Evolutionary conservation across 1,139 yeast species (phyloP).

Genomic region (Geotrichum restrictum): DNA sequence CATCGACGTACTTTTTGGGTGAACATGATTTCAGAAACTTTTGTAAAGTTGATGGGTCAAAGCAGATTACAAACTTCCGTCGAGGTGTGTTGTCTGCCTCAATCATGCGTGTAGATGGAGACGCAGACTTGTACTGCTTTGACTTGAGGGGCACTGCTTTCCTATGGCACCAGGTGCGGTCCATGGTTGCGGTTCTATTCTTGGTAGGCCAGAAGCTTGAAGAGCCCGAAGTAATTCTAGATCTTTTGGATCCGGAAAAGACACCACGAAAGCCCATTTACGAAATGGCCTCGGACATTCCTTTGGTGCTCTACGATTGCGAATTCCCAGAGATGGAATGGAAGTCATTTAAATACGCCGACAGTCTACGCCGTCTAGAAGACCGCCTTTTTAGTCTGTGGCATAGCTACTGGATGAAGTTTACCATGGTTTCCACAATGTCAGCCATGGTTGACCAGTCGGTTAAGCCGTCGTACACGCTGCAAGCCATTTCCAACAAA

Average conservation of each 20-base stretch:
- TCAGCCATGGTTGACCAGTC: constrained; percentile 26
- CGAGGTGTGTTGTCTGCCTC: constrained; percentile 48
- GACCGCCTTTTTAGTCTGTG: constrained; percentile 32
- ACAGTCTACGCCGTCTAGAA: constrained; percentile 24
- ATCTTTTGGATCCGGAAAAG: constrained; percentile 55
- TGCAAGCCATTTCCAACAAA: not conserved
- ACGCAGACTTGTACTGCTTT: constrained; percentile 50
- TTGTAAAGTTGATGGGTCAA: constrained; percentile 90
- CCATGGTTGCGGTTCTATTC: constrained; percentile 83
- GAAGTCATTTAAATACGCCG: constrained; percentile 37
- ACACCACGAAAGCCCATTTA: constrained; percentile 73
- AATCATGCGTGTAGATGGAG: constrained; percentile 28
- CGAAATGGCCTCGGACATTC: constrained; percentile 91
- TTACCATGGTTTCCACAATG: constrained; percentile 36
- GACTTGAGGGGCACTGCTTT: constrained; percentile 87
- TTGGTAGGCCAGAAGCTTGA: constrained; percentile 79
- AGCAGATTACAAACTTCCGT: constrained; percentile 74
- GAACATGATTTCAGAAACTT: constrained; percentile 89
- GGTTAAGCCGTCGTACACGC: constrained; percentile 11
- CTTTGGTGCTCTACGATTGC: constrained; percentile 83
- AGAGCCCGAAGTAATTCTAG: constrained; percentile 50
- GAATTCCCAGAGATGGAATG: constrained; percentile 68
- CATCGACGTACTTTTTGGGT: constrained; percentile 65
- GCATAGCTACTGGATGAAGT: constrained; percentile 39
- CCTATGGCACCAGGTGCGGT: constrained; percentile 96